A percentile compares a stretch with the other conserved stretches of the same genome.
These are phyloP conservation scores for Nemophila menziesii DNA, from an alignment of 257 asterid species.

Conservation along the genomic window DNA sequence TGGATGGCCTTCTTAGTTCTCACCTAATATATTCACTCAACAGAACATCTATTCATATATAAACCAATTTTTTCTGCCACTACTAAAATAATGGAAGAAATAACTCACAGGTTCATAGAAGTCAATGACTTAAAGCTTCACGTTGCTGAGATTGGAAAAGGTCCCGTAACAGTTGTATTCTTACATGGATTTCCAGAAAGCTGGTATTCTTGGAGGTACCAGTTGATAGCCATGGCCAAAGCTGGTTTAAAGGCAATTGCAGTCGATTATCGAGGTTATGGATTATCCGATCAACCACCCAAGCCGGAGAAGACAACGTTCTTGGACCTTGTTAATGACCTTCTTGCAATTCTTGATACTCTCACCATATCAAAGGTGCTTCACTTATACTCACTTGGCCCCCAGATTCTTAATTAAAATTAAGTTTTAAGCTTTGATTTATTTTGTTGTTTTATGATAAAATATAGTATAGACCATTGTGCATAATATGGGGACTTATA, in stretches of 20 bases:
- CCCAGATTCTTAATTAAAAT: no score
- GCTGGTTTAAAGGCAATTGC: constrained; percentile 49
- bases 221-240: constrained; percentile 26
- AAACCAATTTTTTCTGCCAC: not conserved
- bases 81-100: constrained; percentile 17
- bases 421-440: not conserved
- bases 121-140: constrained; percentile 37
- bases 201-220: constrained; percentile 53
- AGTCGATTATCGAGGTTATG: constrained; percentile 56
- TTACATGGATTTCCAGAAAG: constrained; percentile 44
- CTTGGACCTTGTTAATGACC: constrained; percentile 25
- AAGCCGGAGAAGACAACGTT: constrained; percentile 33
- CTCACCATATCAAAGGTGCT: constrained; percentile 37
- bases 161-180: constrained; percentile 25
- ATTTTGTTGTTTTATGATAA: not conserved
- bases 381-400: not conserved
- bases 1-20: no score
- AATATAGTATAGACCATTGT: no score
- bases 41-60: not conserved
- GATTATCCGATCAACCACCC: constrained; percentile 39
- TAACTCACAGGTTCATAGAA: constrained; percentile 28
- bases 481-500: no score
- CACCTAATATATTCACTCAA: not conserved
- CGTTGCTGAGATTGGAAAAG: constrained; percentile 33
- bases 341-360: constrained; percentile 40